Percentiles rank a stretch among this genome's conserved stretches.
phyloP scores from a whole-genome alignment of 2,329 filamentous ascomycete genomes.

The Incumbomyces delicatus region DNA sequence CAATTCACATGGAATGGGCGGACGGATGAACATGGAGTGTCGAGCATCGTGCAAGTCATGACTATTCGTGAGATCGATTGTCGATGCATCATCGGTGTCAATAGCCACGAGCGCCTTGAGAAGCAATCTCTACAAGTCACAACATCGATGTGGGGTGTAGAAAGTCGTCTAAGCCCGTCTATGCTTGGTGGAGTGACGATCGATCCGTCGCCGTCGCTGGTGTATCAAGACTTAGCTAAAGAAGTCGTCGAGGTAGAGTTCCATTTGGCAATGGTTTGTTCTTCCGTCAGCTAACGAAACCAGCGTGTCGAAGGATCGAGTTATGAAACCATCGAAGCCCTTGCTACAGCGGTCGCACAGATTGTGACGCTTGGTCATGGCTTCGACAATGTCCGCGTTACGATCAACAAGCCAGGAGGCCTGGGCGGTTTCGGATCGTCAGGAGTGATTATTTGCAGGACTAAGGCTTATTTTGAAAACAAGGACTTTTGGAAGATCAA shows the following conservation, averaged over 20 bases:
- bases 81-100: conserved; percentile 42
- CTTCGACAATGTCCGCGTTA: conserved; percentile 38
- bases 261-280: conserved; percentile 1
- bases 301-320: conserved; percentile 38
- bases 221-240: conserved; percentile 31
- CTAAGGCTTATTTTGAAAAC: conserved; percentile 34
- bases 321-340: conserved; percentile 42
- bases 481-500: conserved; percentile 23
- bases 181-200: conserved; percentile 5
- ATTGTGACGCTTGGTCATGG: conserved; percentile 37
- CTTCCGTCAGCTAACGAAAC: conserved; percentile 5
- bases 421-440: conserved; percentile 39
- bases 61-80: conserved; percentile 35
- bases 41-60: conserved; percentile 25
- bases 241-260: conserved; percentile 30
- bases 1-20: conserved; percentile 25
- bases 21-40: conserved; percentile 11
- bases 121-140: conserved; percentile 40
- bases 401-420: conserved; percentile 42
- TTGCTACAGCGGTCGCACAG: conserved; percentile 39
- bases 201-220: conserved; percentile 7
- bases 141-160: conserved; percentile 22
- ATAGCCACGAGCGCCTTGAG: conserved; percentile 41
- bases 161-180: conserved; percentile 9
- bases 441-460: conserved; percentile 40